Evolutionary conservation across 1,284 basidiomycete genomes (phyloP), one percentile per base, ranked within the genome.

Genomic region (Melampsora larici-populina): DNA sequence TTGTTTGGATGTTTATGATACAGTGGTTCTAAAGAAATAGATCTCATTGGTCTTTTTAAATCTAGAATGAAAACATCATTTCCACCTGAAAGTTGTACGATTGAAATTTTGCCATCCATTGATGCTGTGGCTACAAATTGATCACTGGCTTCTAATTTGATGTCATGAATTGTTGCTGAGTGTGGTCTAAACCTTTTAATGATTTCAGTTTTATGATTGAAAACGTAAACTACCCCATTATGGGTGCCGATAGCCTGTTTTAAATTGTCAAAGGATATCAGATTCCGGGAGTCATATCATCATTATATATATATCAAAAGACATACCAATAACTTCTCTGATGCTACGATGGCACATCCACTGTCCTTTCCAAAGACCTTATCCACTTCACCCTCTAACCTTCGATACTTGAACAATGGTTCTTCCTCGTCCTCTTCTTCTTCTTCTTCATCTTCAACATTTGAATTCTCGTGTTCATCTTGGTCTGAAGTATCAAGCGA

Each of bases 61-160:
- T 99, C 92, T 82, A 97, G 96, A 0, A 89, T 87, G 82, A 96
- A 95, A 0, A 78, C 67, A 83, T 97, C 94, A 77, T 83, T 83
- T 0, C 90, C 86, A 0, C 90, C 90, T 4, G 90, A 89, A 4
- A 97, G 85, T 0, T 94, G 94, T 80, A 92, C 90, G 64, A 98
- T 90, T 73, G 92, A 89, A 74, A 97, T 91, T 85, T 95, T 92
- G 84, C 95, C 97, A 84, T 99, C 96, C 82, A 98, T 90, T 7
- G 93, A 94, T 0, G 95, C 92, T 11, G 94, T 95, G 0, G 90
- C 94, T 5, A 99, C 89, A 83, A 94, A 98, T 78, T 97, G 94
- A 60, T 89, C 90, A 0, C 91, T 91, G 69, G 88, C 86, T 83
- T 98, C 96, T 81, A 99, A 87, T 68, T 89, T 89, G 49, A 98